Conservation (phyloP, 768 basidiomycete genomes). For the Boletus edulis region DNA sequence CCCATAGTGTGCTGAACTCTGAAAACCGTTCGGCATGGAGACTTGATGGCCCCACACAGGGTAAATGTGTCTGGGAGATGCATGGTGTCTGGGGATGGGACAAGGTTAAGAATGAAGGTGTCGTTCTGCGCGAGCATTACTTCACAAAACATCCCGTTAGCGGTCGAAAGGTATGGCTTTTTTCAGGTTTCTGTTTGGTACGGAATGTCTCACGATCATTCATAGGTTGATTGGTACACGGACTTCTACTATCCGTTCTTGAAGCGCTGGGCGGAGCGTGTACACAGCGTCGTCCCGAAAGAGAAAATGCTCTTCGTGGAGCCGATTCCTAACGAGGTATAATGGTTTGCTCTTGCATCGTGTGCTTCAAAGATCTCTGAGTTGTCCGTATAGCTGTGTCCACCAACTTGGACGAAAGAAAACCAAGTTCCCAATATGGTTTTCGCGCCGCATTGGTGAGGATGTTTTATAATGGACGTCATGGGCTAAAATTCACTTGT, state of each 20-base stretch:
- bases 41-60: conserved; percentile 66
- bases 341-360: not conserved
- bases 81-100: conserved; percentile 96
- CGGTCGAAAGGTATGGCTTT: conserved; percentile 50
- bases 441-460: conserved; percentile 72
- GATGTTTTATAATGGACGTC: conserved; percentile 5
- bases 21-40: conserved; percentile 65
- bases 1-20: conserved; percentile 57
- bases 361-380: conserved; percentile 2
- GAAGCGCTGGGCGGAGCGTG: conserved; percentile 60
- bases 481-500: not conserved
- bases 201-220: not conserved
- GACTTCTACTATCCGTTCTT: conserved; percentile 84
- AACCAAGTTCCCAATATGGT: conserved; percentile 61
- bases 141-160: conserved; percentile 70
- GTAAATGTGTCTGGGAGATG: conserved; percentile 82
- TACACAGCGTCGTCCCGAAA: conserved; percentile 45
- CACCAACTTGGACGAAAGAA: conserved; percentile 69
- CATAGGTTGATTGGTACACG: conserved; percentile 79
- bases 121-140: conserved; percentile 82
- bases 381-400: conserved; percentile 61
- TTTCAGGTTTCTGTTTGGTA: not conserved
- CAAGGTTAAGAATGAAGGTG: conserved; percentile 55
- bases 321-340: conserved; percentile 90
- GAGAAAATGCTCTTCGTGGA: conserved; percentile 75